Base-by-base conservation (phyloP, 2,329 filamentous ascomycete genomes). In the Teratosphaeriaceae sp. region DNA sequence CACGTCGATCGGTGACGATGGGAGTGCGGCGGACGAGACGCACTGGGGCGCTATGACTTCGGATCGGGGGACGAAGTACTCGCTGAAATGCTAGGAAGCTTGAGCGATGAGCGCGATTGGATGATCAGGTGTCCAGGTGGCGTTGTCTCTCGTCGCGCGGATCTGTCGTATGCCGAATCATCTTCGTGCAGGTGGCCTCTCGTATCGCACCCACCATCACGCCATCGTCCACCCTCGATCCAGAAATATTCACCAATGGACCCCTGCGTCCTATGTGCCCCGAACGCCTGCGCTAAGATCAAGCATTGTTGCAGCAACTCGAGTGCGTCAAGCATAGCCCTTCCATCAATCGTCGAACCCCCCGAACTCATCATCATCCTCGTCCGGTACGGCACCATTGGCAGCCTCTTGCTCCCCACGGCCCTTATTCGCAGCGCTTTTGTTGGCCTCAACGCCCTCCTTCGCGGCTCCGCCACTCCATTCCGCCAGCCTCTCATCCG, bases 401-500 rank as follows among this genome's bases (percentile, higher is more conserved):
- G 50, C 61, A 6, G 62, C 68, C 3, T 67, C 66, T 4, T 66
- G 64, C 26, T 61, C 66, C 19, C 65, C 65, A 26, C 62, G 63
- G 11, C 53, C 15, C 12, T n/a, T n/a, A 12, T 30, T 30, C 12
- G 13, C 27, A 11, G 11, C 12, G 27, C 12, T 36, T 12, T n/a
- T 18, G 12, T 19, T 29, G n/a, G n/a, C 13, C 19, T 16, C 30
- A 21, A 21, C 18, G 16, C 7, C 22, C 30, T 42, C 9, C 19
- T n/a, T n/a, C n/a, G n/a, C n/a, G n/a, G n/a, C n/a, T n/a, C n/a
- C n/a, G n/a, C 15, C 52, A 61, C 64, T 61, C 70, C 80, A 86
- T 62, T 78, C 78, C 38, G 78, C 76, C 61, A 95, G 65, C 51
- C 88, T 75, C 54, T 84, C 82, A 62, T 97, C 90, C 2, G 72